Conservation (phyloP, 768 basidiomycete species). For the Cantharellus anzutake region DNA sequence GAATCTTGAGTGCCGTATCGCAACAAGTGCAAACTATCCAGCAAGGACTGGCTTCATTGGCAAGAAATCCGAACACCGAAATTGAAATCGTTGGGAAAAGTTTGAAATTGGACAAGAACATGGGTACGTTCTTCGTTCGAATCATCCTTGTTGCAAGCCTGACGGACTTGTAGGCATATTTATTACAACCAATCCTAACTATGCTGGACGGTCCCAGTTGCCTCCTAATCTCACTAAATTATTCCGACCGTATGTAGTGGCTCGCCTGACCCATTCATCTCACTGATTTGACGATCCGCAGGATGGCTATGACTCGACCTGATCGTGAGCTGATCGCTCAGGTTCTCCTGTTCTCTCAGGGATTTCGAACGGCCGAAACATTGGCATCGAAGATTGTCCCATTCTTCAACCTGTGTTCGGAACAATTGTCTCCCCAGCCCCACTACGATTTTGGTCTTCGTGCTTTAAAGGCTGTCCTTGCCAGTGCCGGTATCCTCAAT, state of each 20-base stretch:
- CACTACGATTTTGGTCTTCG: constrained; percentile 99
- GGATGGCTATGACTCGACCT: constrained; percentile 98
- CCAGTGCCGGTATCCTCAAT: constrained; percentile 95
- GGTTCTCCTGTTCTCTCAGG: constrained; percentile 98
- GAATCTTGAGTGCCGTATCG: constrained; percentile 93
- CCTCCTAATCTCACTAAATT: constrained; percentile 81
- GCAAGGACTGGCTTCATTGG: constrained; percentile 72
- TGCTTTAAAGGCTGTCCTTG: constrained; percentile 88
- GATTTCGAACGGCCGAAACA: constrained; percentile 92
- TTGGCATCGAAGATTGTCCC: constrained; percentile 98
- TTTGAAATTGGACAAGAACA: constrained; percentile 83
- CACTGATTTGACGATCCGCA: constrained; percentile 16
- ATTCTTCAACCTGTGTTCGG: constrained; percentile 97
- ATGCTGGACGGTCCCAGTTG: constrained; percentile 86
- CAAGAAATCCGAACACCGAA: constrained; percentile 69
- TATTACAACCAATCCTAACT: constrained; percentile 97
- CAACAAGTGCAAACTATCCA: constrained; percentile 99
- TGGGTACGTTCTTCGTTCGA: constrained; percentile 32
- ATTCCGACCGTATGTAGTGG: constrained; percentile 60
- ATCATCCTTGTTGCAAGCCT: neutral
- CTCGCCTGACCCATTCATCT: neutral
- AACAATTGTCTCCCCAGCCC: constrained; percentile 89
- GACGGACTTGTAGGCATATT: constrained; percentile 50
- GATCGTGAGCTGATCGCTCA: constrained; percentile 98
- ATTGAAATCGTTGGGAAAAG: constrained; percentile 93